Evolutionary conservation across 192 early-diverging fungal genomes (phyloP).

Genomic region (Jimgerdemannia lactiflua): DNA sequence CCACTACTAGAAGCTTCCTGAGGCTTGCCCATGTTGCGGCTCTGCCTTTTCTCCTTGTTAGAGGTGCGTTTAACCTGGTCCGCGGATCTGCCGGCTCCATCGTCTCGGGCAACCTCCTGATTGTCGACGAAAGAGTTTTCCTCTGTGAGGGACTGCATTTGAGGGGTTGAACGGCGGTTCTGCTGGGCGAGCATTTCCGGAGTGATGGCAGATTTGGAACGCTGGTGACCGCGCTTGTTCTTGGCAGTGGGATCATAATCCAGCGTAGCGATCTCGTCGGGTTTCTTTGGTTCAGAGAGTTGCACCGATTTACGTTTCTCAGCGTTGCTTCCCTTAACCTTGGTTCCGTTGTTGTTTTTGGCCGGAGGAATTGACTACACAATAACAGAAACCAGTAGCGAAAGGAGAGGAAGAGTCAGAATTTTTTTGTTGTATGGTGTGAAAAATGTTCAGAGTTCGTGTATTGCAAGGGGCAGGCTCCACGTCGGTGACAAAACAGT

Average conservation of each 20-base stretch:
- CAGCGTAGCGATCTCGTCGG: neutral
- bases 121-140: slow-evolving; percentile 10
- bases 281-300: neutral
- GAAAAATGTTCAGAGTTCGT: too few relatives aligned
- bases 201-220: slow-evolving; percentile 30
- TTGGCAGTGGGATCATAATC: neutral
- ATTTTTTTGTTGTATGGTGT: too few relatives aligned
- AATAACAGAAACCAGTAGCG: neutral
- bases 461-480: too few relatives aligned
- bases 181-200: slow-evolving; percentile 22
- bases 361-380: slow-evolving; percentile 5
- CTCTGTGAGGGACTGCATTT: slow-evolving; percentile 27
- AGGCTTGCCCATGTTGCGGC: neutral
- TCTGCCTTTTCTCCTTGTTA: neutral
- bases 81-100: neutral
- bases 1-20: neutral
- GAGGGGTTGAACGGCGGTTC: slow-evolving; percentile 9
- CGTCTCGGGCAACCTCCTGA: slow-evolving; percentile 5
- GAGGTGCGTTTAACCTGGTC: neutral
- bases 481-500: neutral
- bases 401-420: too few relatives aligned
- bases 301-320: neutral
- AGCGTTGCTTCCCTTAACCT: neutral
- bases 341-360: neutral
- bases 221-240: slow-evolving; percentile 11